Evolutionary conservation across 2,329 filamentous ascomycete species (phyloP).

Genomic region (Paracamarosporium sp.): DNA sequence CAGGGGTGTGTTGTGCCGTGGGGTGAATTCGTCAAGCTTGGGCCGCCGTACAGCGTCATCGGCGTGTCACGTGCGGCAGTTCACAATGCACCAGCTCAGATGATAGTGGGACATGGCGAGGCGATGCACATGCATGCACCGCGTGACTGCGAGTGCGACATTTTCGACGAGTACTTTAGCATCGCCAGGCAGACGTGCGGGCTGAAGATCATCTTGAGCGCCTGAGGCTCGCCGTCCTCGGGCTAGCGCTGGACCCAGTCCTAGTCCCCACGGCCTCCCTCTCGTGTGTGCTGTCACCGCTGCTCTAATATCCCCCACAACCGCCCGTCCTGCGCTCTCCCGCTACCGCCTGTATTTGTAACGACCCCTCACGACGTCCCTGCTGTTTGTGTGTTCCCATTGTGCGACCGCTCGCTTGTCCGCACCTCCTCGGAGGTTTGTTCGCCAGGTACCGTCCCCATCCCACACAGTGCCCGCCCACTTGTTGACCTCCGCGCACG

Average conservation of each 20-base stretch:
- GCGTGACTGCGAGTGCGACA: not conserved
- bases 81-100: not conserved
- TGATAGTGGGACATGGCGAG: not conserved
- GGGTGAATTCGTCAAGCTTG: conserved; percentile 7
- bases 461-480: conserved; percentile 19
- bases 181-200: not conserved
- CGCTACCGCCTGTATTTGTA: conserved; percentile 22
- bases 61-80: conserved; percentile 6
- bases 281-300: conserved; percentile 1
- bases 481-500: conserved; percentile 15
- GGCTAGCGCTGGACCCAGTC: conserved; percentile 1
- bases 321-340: not conserved
- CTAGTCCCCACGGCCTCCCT: not conserved
- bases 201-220: not conserved
- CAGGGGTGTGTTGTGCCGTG: not conserved
- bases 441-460: conserved; percentile 30
- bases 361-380: conserved; percentile 12
- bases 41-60: conserved; percentile 7
- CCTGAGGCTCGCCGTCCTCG: not conserved
- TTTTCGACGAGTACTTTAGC: not conserved
- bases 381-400: conserved; percentile 15
- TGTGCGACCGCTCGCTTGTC: conserved; percentile 18
- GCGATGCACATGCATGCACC: not conserved
- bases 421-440: conserved; percentile 14
- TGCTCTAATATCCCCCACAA: not conserved